Percentiles rank a stretch among this genome's conserved stretches.
These are phyloP conservation scores for Phaeosphaeria sp. DNA, from an alignment of 2,329 filamentous ascomycete species.

Conservation along the genomic window DNA sequence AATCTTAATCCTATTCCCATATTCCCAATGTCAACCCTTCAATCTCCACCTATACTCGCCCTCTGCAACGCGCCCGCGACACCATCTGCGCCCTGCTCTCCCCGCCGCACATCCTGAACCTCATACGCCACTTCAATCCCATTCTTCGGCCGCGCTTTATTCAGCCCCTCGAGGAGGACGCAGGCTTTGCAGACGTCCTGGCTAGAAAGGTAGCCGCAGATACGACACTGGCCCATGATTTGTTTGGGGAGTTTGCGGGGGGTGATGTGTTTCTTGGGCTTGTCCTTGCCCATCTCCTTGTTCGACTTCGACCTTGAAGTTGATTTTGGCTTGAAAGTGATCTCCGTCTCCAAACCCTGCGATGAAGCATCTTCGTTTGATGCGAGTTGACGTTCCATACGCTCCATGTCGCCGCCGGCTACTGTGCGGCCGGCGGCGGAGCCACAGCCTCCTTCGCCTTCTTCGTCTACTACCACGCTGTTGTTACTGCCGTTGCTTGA, in stretches of 20 bases:
- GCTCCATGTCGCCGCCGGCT: slow-evolving; percentile 81
- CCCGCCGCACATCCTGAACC: slow-evolving; percentile 18
- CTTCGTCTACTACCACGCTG: slow-evolving; percentile 60
- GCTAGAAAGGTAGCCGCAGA: slow-evolving; percentile 94
- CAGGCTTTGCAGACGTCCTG: slow-evolving; percentile 95
- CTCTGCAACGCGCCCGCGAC: slow-evolving; percentile 31
- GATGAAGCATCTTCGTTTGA: slow-evolving; percentile 67
- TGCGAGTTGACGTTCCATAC: slow-evolving; percentile 76
- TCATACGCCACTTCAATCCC: slow-evolving; percentile 40
- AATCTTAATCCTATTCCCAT: neutral
- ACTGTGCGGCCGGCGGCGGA: slow-evolving; percentile 70
- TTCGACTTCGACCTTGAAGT: too few relatives aligned
- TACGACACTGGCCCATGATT: slow-evolving; percentile 80
- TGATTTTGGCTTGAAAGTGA: slow-evolving; percentile 57
- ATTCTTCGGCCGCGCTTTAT: slow-evolving; percentile 68
- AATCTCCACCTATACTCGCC: slow-evolving; percentile 24
- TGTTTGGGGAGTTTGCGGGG: slow-evolving; percentile 60
- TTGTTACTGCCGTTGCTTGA: slow-evolving; percentile 18
- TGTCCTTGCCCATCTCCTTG: slow-evolving; percentile 21
- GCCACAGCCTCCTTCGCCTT: slow-evolving; percentile 77
- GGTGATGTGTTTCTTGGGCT: slow-evolving; percentile 27
- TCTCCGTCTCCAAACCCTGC: slow-evolving; percentile 69
- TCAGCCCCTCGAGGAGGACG: slow-evolving; percentile 84
- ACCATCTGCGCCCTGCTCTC: slow-evolving; percentile 21
- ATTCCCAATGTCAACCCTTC: slow-evolving; percentile 11